Base-by-base conservation (phyloP, 1,139 yeast species). In the Hemisphaericaspora xylanilytica region DNA sequence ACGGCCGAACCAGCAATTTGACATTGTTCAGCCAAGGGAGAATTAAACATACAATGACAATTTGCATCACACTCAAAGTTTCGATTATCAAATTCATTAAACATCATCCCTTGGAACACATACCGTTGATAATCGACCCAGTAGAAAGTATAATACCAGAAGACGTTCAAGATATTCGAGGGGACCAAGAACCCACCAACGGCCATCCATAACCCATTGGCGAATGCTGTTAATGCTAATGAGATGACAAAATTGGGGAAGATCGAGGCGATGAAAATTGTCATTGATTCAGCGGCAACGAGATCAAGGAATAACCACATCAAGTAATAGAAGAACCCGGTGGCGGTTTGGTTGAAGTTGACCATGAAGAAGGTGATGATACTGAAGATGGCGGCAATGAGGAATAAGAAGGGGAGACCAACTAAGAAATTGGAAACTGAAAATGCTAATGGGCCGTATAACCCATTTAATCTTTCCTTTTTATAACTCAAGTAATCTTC, bases 191-290 rank as follows among this genome's bases (percentile, higher is more conserved):
- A 64, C 5, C 74, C 73, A 28, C 71, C 72, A 10, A 68, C 71
- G 10, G 67, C 60, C 68, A 67, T 70, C 70, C 74, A 70, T 35
- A 70, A 57, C 6, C 73, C 71, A 43, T 67, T 67, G 26, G 64
- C 55, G 46, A 67, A 67, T 2, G 73, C 72, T 2, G 69, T 62
- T 14, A 65, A 47, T 1, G 73, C 70, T 40, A 67, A 54, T 3
- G 71, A 56, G 33, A 63, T 60, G 8, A 67, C 73, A 45, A 66
- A 67, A 22, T 58, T 53, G 5, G 73, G 71, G 40, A 61, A 52
- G 8, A 63, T 12, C 4, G 67, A 52, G 4, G 70, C 51, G 11
- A 67, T 49, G 29, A 65, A 55, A 4, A 65, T 59, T 14, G 70
- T 67, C 56, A 67, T 52, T 18, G 68, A 62, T 42, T 67, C 73